A percentile compares a stretch with the other conserved stretches of the same genome.
These are phyloP conservation scores for Pleurozium schreberi DNA, from an alignment of 225 moss, liverwort and hornwort species.

Conservation along the genomic window DNA sequence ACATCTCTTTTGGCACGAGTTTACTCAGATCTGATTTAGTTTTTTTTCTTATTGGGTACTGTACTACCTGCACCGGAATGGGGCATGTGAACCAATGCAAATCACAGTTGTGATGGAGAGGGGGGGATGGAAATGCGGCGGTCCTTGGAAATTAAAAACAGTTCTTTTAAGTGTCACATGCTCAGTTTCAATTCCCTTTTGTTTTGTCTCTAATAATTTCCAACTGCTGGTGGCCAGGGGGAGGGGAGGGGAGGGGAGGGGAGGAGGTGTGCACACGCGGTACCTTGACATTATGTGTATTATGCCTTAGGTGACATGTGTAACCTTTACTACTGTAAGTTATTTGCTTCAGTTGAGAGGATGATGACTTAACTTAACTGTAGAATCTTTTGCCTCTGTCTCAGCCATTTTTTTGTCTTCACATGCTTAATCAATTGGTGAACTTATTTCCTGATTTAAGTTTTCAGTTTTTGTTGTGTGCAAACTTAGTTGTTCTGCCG, in stretches of 20 bases:
- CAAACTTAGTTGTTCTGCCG: neutral
- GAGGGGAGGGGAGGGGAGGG: neutral
- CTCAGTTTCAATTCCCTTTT: neutral
- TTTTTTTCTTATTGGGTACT: neutral
- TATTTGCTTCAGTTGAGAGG: neutral
- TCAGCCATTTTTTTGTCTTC: accelerated
- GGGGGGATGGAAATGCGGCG: neutral
- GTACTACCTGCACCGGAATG: neutral
- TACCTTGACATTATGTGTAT: neutral
- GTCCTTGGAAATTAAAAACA: neutral
- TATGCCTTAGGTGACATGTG: neutral
- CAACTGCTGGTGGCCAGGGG: neutral
- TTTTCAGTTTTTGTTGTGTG: neutral
- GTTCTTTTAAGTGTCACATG: neutral
- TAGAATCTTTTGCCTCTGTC: neutral
- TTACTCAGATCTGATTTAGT: neutral
- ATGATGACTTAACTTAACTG: neutral
- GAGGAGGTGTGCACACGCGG: neutral
- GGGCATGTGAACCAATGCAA: neutral
- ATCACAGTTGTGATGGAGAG: neutral
- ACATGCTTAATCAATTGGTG: neutral
- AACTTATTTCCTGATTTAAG: neutral
- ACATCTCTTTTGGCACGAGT: neutral
- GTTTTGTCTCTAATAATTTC: neutral
- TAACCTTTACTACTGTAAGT: neutral